phyloP scores from a whole-genome alignment of 768 basidiomycete genomes.

The Leccinum variicolor region DNA sequence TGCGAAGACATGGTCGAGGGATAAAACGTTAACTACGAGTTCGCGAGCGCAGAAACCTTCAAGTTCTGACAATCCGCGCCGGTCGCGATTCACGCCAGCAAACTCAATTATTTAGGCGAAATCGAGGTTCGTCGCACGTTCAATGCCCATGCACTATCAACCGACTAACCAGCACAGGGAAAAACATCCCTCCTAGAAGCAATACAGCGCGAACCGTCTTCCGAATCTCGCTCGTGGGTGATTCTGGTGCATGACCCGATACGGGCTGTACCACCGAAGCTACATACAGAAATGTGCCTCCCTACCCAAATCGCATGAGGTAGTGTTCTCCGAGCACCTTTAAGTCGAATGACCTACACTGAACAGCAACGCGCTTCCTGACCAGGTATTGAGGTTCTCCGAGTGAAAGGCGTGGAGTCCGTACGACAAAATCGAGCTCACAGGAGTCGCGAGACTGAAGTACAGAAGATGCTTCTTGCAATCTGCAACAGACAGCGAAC shows the following conservation, averaged over 20 bases:
- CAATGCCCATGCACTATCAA: slow-evolving; percentile 61
- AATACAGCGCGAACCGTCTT: slow-evolving; percentile 47
- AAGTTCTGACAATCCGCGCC: background rate
- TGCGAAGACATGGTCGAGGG: slow-evolving; percentile 26
- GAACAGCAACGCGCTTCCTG: slow-evolving; percentile 76
- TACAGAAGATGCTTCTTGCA: slow-evolving; percentile 72
- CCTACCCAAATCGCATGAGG: slow-evolving; percentile 41
- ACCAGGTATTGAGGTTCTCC: slow-evolving; percentile 46
- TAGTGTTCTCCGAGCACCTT: background rate
- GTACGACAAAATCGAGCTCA: slow-evolving; percentile 79
- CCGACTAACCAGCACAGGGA: slow-evolving; percentile 59
- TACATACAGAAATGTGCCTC: slow-evolving; percentile 93
- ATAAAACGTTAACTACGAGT: slow-evolving; percentile 2
- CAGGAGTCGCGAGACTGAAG: slow-evolving; percentile 83
- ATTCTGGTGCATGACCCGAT: slow-evolving; percentile 43
- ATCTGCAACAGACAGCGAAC: slow-evolving; percentile 59
- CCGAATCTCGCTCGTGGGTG: slow-evolving; percentile 39
- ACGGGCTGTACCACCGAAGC: slow-evolving; percentile 86
- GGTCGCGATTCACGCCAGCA: background rate
- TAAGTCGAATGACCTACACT: slow-evolving; percentile 57
- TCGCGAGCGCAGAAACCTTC: background rate
- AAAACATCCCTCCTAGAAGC: slow-evolving; percentile 65
- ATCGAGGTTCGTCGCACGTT: background rate
- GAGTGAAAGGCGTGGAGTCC: slow-evolving; percentile 50
- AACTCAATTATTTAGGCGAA: background rate